phyloP scores from a whole-genome alignment of 768 basidiomycete genomes.

The Pleurotus pulmonarius region DNA sequence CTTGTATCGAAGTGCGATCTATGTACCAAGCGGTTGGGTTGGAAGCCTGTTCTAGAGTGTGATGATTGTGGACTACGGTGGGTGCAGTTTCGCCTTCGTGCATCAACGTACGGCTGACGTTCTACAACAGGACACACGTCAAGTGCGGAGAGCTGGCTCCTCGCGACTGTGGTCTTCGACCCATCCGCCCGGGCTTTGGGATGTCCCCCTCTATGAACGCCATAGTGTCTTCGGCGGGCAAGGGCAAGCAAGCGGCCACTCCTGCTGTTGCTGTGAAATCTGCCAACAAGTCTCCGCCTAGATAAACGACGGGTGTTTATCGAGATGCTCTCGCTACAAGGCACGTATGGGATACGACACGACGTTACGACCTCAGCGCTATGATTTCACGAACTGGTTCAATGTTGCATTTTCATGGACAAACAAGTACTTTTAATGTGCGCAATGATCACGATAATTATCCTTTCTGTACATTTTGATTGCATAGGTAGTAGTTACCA shows the following conservation, averaged over 20 bases:
- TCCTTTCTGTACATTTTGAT: too few species aligned
- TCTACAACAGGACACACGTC: slow-evolving; percentile 61
- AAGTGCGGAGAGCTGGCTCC: slow-evolving; percentile 86
- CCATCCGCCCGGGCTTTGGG: slow-evolving; percentile 24
- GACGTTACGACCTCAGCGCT: background rate
- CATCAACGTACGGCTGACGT: slow-evolving; percentile 4
- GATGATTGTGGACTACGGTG: slow-evolving; percentile 84
- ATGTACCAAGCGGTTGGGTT: slow-evolving; percentile 77
- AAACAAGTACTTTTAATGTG: too few species aligned
- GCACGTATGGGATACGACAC: background rate
- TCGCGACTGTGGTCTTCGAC: slow-evolving; percentile 68
- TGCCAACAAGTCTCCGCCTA: background rate
- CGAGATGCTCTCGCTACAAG: background rate
- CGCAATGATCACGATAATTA: too few species aligned
- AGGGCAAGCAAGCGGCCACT: slow-evolving; percentile 30
- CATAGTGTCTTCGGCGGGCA: slow-evolving; percentile 32
- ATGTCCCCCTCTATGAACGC: slow-evolving; percentile 24
- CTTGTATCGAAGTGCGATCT: slow-evolving; percentile 78
- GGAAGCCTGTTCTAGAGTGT: slow-evolving; percentile 83
- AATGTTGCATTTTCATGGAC: background rate
- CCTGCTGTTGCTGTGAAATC: slow-evolving; percentile 18
- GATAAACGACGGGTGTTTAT: background rate
- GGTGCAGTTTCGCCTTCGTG: slow-evolving; percentile 15
- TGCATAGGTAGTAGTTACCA: too few species aligned
- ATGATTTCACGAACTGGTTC: background rate